Percentiles rank a stretch among this genome's conserved stretches.
Conservation (phyloP, 345 rosid genomes). For the Corchorus capsularis region DNA sequence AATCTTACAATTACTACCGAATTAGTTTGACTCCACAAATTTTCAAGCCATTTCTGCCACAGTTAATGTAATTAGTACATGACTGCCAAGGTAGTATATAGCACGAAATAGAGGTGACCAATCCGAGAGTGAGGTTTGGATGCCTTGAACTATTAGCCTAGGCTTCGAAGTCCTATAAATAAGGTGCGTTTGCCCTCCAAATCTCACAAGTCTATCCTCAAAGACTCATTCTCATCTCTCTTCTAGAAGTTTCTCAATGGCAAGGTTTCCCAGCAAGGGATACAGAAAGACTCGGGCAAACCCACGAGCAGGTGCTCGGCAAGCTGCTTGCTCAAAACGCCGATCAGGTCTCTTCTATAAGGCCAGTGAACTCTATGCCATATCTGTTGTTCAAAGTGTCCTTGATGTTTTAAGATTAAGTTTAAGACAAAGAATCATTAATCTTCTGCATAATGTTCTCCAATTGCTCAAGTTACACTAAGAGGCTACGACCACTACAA, state of each 20-base stretch:
- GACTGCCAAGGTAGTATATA: conserved; percentile 11
- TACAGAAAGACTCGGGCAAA: conserved; percentile 4
- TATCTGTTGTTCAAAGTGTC: conserved; percentile 21
- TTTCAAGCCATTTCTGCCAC: too few relatives aligned
- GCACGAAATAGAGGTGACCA: conserved; percentile 22
- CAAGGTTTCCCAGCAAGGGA: neutral
- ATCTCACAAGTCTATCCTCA: neutral
- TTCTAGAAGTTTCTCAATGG: neutral
- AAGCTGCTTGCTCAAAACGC: conserved; percentile 1
- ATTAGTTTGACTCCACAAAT: too few relatives aligned
- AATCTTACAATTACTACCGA: too few relatives aligned
- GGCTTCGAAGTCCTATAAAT: conserved; percentile 31
- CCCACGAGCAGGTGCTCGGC: neutral
- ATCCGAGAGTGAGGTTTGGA: neutral
- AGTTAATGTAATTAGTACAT: conserved; percentile 15
- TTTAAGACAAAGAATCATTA: neutral
- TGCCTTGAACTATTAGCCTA: neutral
- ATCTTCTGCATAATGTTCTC: neutral
- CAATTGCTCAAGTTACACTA: neutral
- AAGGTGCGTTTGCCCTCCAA: neutral
- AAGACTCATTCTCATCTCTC: neutral
- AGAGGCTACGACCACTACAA: neutral
- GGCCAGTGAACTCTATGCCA: conserved; percentile 18
- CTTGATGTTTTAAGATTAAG: conserved; percentile 10
- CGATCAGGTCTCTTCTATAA: neutral